Conservation (phyloP, 306 rosid genomes). For the Quercus wislizeni region DNA sequence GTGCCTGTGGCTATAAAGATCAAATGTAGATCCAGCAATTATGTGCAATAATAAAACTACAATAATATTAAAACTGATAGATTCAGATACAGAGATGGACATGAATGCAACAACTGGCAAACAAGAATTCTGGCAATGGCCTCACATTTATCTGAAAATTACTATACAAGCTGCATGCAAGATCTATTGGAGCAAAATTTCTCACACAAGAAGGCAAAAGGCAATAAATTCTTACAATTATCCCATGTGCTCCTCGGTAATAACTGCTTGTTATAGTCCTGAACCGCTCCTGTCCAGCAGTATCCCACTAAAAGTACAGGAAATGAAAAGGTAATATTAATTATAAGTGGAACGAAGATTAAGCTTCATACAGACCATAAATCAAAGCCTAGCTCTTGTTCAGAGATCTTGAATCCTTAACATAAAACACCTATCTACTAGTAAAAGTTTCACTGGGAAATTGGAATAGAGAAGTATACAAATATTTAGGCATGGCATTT, state of each 20-base stretch:
- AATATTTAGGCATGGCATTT: background rate
- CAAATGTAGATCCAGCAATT: background rate
- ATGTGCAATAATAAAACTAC: background rate
- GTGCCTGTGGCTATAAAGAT: no score
- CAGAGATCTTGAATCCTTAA: no score
- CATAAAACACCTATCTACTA: no score
- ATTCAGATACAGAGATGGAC: background rate
- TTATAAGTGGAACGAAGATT: no score
- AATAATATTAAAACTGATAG: background rate
- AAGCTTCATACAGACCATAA: no score
- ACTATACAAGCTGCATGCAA: background rate
- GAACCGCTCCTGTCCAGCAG: conserved; percentile 99
- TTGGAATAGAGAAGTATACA: background rate
- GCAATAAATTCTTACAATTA: conserved; percentile 56
- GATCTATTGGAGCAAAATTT: background rate
- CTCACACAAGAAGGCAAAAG: background rate
- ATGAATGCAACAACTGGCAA: background rate
- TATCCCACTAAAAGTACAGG: conserved; percentile 72
- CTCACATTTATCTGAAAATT: background rate
- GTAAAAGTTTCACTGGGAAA: no score
- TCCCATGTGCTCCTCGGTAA: conserved; percentile 98
- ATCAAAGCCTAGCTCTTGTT: no score
- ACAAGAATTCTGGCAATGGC: background rate
- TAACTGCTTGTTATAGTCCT: conserved; percentile 98
- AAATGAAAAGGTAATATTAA: conserved; percentile 9